Conservation (phyloP, 1,139 yeast genomes). For the Pichia sp. region DNA sequence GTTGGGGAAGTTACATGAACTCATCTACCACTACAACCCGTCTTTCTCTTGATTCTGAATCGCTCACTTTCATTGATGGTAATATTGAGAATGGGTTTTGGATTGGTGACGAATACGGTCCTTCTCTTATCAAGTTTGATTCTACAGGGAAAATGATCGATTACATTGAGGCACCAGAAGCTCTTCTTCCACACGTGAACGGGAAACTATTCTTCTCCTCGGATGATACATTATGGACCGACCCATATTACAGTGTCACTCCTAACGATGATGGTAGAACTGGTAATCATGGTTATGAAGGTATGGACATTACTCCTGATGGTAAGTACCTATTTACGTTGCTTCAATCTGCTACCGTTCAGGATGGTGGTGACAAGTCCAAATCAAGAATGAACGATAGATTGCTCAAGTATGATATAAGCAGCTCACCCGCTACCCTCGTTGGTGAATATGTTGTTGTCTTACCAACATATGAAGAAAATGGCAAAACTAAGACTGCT, state of each 20-base stretch:
- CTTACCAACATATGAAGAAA: conserved; percentile 26
- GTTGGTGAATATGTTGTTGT: conserved; percentile 28
- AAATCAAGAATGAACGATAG: conserved; percentile 22
- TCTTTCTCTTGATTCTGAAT: conserved; percentile 30
- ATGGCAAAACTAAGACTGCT: conserved; percentile 27
- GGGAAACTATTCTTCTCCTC: conserved; percentile 25
- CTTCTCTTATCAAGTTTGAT: conserved; percentile 27
- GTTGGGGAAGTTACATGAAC: conserved; percentile 26
- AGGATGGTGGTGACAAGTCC: conserved; percentile 30
- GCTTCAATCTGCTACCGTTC: conserved; percentile 30
- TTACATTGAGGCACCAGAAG: conserved; percentile 28
- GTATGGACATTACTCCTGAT: conserved; percentile 29
- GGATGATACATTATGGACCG: conserved; percentile 26
- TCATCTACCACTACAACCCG: conserved; percentile 21
- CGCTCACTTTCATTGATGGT: conserved; percentile 27
- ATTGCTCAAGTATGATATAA: conserved; percentile 27
- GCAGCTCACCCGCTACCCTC: conserved; percentile 18
- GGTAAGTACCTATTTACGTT: conserved; percentile 27
- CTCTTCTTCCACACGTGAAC: conserved; percentile 27
- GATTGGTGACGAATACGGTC: conserved; percentile 33
- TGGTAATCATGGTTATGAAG: conserved; percentile 31
- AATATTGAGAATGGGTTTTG: conserved; percentile 30
- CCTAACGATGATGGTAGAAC: conserved; percentile 29
- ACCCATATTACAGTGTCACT: conserved; percentile 17
- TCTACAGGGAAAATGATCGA: conserved; percentile 26